Evolutionary conservation across 1,139 yeast genomes (phyloP), one percentile per base, ranked within the genome.

Genomic region (Taiozyma sp.): DNA sequence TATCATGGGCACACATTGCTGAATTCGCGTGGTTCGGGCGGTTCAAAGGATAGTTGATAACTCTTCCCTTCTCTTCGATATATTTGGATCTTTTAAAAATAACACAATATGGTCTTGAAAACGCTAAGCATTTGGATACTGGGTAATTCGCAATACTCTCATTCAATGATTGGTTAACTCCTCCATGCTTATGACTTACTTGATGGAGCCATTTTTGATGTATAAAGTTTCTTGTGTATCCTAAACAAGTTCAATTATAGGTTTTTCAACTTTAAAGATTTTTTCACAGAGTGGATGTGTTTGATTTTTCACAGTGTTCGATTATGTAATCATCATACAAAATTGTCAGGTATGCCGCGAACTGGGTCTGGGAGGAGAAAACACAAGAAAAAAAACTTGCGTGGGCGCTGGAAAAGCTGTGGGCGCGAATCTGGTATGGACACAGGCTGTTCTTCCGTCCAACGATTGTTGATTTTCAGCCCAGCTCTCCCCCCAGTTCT

Each of bases 181-280:
- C 41, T 38, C 24, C 41, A 38, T 38, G 24, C 41, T 43, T 30
- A 38, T 51, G 53, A 70, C 76, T 71, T 71, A 72, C 75, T 71
- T 67, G 78, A 73, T 75, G 80, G 79, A 74, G 80, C 80, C 80
- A 76, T 76, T 71, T 48, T 68, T 71, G 65, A 55, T 56, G 55
- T 59, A 56, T 51, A 53, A 49, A 54, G 46, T 51, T 48, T 47
- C 42, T 44, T 43, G 45, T 50, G 52, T 49, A 32, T 49, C 46
- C 13, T 51, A 52, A 48, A 47, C 51, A 51, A 47, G 48, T 42
- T 16, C 43, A 34, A 43, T 44, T 40, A 39, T 40, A 46, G 30
- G 22, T 43, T 48, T 44, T 52, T 32, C 36, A 54, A 56, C 50
- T 57, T 58, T 54, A 53, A 57, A 56, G 54, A 47, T 47, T 53